phyloP scores from a whole-genome alignment of 148 eudicot genomes.

The Silene conica region DNA sequence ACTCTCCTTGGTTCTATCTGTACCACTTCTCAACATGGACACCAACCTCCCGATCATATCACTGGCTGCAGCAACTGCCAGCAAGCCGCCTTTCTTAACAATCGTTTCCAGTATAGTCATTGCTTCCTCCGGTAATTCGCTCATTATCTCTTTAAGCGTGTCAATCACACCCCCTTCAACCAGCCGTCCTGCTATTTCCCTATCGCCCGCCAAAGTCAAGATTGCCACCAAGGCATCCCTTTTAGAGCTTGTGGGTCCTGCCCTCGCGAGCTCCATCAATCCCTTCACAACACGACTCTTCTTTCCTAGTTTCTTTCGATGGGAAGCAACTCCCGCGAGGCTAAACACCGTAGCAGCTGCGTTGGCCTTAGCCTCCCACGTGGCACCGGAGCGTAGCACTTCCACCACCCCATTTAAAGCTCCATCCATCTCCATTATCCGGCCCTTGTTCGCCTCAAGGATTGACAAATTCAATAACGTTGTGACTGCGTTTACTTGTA shows the following conservation, averaged over 20 bases:
- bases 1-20: conserved; percentile 62
- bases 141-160: conserved; percentile 40
- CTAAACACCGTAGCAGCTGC: conserved; percentile 89
- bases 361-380: conserved; percentile 94
- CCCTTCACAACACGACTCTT: conserved; percentile 72
- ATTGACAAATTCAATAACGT: conserved; percentile 77
- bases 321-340: conserved; percentile 49
- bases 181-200: conserved; percentile 62
- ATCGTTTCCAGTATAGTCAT: conserved; percentile 57
- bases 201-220: conserved; percentile 61
- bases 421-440: conserved; percentile 76
- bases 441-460: conserved; percentile 55
- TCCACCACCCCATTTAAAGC: conserved; percentile 69
- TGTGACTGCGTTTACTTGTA: conserved; percentile 76
- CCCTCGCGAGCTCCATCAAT: conserved; percentile 61
- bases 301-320: conserved; percentile 52
- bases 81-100: conserved; percentile 71
- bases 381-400: conserved; percentile 68
- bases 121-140: conserved; percentile 59
- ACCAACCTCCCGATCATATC: conserved; percentile 46
- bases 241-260: conserved; percentile 51
- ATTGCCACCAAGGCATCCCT: conserved; percentile 84
- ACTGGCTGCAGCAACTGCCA: conserved; percentile 49
- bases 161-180: conserved; percentile 65
- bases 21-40: conserved; percentile 49